phyloP scores from a whole-genome alignment of 768 basidiomycete species.

The Boletellus ananas region DNA sequence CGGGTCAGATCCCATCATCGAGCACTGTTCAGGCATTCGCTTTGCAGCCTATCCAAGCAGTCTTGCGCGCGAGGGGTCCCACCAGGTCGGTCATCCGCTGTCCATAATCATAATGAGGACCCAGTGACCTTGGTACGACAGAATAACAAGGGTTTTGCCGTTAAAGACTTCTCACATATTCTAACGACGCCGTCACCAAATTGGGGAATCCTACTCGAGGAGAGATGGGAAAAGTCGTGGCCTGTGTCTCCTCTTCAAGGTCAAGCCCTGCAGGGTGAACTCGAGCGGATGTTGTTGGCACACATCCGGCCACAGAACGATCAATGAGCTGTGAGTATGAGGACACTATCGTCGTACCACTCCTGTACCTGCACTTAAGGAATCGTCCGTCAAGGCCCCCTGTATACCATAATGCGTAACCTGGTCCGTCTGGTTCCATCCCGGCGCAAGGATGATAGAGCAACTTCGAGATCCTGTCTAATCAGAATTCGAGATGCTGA shows the following conservation, averaged over 20 bases:
- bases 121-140: slow-evolving; percentile 8
- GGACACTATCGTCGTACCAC: not conserved
- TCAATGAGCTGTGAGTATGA: not conserved
- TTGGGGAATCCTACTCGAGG: slow-evolving; percentile 41
- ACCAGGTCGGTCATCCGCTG: slow-evolving; percentile 15
- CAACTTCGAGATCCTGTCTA: not conserved
- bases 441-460: no score
- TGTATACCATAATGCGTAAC: no score
- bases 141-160: slow-evolving; percentile 41
- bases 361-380: no score
- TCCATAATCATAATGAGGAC: not conserved
- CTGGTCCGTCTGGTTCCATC: no score
- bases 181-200: slow-evolving; percentile 73
- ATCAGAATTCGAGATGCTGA: not conserved
- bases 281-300: slow-evolving; percentile 17
- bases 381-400: no score
- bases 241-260: slow-evolving; percentile 18
- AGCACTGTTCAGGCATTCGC: slow-evolving; percentile 58
- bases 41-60: slow-evolving; percentile 60
- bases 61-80: not conserved
- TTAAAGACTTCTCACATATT: slow-evolving; percentile 88
- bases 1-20: slow-evolving; percentile 75
- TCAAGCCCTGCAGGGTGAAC: slow-evolving; percentile 11
- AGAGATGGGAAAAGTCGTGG: slow-evolving; percentile 18
- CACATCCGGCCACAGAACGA: not conserved